A percentile compares a stretch with the other conserved stretches of the same genome.
These are phyloP conservation scores for Begonia fuchsioides DNA, from an alignment of 306 rosid species.

Conservation along the genomic window DNA sequence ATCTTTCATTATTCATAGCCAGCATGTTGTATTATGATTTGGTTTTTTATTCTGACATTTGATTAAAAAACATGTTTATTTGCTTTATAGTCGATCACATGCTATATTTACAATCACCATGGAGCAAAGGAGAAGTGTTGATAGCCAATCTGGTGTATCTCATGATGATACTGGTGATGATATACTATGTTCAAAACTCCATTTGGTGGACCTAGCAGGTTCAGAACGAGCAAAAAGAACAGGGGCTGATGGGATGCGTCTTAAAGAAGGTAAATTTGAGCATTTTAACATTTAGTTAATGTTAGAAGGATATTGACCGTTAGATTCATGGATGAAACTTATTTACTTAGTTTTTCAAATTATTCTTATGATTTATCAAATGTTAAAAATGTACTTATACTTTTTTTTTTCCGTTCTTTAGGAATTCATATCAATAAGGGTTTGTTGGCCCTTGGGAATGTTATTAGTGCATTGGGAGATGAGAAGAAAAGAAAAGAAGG, in stretches of 20 bases:
- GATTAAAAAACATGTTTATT: background rate
- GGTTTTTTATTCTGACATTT: background rate
- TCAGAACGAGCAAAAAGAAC: slow-evolving; percentile 94
- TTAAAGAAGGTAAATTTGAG: slow-evolving; percentile 70
- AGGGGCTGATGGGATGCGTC: slow-evolving; percentile 95
- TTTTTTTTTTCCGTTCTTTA: slow-evolving; percentile 8
- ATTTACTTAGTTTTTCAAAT: background rate
- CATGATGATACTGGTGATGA: slow-evolving; percentile 52
- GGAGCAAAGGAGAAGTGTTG: slow-evolving; percentile 59
- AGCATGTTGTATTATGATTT: background rate
- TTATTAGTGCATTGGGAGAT: slow-evolving; percentile 95
- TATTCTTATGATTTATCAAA: too few species aligned
- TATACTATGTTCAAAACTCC: slow-evolving; percentile 79
- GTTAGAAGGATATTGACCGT: background rate
- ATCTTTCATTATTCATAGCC: background rate
- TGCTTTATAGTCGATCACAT: slow-evolving; percentile 64
- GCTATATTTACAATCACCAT: slow-evolving; percentile 86
- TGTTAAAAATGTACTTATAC: background rate
- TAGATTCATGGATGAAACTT: background rate
- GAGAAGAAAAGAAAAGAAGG: slow-evolving; percentile 93
- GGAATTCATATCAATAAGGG: slow-evolving; percentile 97
- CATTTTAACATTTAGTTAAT: background rate
- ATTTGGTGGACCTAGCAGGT: slow-evolving; percentile 95
- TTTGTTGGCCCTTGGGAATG: slow-evolving; percentile 80
- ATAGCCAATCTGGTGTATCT: slow-evolving; percentile 10